These are phyloP conservation scores for Albifimbria verrucaria DNA, from an alignment of 2,329 filamentous ascomycete genomes.

Conservation along the genomic window DNA sequence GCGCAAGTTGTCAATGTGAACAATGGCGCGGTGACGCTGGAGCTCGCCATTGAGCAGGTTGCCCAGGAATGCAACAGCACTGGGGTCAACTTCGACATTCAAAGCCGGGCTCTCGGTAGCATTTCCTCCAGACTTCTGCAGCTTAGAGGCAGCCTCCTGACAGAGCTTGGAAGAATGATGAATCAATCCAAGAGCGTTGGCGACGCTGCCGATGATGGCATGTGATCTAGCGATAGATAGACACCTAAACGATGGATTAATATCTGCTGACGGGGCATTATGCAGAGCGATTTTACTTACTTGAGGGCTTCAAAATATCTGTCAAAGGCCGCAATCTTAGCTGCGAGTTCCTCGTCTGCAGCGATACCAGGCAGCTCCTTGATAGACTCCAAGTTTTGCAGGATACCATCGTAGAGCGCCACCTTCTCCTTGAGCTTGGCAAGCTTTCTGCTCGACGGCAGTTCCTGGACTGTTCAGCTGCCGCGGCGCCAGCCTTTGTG, in stretches of 20 bases:
- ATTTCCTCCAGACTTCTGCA: constrained; percentile 34
- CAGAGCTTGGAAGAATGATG: constrained; percentile 66
- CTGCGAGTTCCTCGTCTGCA: constrained; percentile 71
- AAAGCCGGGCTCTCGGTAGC: constrained; percentile 41
- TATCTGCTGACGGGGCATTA: background rate
- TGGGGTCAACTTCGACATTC: constrained; percentile 63
- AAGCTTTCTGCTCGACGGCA: constrained; percentile 71
- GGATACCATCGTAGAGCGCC: constrained; percentile 84
- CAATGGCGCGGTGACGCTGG: constrained; percentile 78
- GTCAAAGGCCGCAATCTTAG: constrained; percentile 73
- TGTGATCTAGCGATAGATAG: constrained; percentile 85
- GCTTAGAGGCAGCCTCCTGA: constrained; percentile 47
- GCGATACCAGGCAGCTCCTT: constrained; percentile 87
- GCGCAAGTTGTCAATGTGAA: constrained; percentile 70
- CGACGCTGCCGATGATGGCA: constrained; percentile 65
- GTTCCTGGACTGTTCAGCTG: constrained; percentile 51
- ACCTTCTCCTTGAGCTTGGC: constrained; percentile 80
- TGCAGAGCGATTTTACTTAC: constrained; percentile 41
- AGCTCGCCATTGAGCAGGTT: constrained; percentile 66
- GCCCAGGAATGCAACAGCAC: constrained; percentile 57
- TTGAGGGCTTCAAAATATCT: constrained; percentile 87
- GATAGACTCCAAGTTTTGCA: constrained; percentile 88
- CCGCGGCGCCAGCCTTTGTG: constrained; percentile 26
- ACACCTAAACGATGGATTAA: constrained; percentile 49
- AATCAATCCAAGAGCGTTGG: constrained; percentile 83